Conservation (phyloP, 2,329 filamentous ascomycete species). For the Berkeleyomyces rouxiae region DNA sequence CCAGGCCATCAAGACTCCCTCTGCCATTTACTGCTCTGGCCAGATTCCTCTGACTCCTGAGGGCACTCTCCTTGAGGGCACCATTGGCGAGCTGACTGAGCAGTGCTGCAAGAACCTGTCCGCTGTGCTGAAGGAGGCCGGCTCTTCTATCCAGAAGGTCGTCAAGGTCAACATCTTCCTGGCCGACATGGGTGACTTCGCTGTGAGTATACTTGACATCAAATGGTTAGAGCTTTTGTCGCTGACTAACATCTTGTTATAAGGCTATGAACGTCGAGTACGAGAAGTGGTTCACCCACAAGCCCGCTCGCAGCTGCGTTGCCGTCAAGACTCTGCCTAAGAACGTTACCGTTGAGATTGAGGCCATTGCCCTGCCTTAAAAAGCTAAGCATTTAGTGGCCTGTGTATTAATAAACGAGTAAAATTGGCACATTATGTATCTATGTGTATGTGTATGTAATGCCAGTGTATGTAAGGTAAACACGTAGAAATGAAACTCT, state of each 20-base stretch:
- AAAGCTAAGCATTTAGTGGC: neutral
- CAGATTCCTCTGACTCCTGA: constrained; percentile 52
- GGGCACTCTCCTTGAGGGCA: constrained; percentile 38
- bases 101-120: constrained; percentile 60
- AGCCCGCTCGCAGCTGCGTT: constrained; percentile 78
- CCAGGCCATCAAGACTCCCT: constrained; percentile 49
- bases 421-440: neutral
- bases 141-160: constrained; percentile 59
- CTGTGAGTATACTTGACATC: constrained; percentile 24
- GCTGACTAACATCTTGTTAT: neutral
- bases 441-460: neutral
- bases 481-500: neutral
- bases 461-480: constrained; percentile 1
- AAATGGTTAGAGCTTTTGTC: neutral
- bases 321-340: constrained; percentile 80
- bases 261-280: constrained; percentile 72
- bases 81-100: constrained; percentile 46
- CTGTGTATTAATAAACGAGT: constrained; percentile 6
- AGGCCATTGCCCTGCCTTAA: constrained; percentile 61
- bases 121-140: constrained; percentile 68
- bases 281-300: constrained; percentile 66
- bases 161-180: constrained; percentile 91
- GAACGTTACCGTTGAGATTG: constrained; percentile 76
- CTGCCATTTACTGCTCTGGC: constrained; percentile 50
- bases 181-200: constrained; percentile 79